These are phyloP conservation scores for Puccinia horiana DNA, from an alignment of 1,284 basidiomycete species.

Conservation along the genomic window DNA sequence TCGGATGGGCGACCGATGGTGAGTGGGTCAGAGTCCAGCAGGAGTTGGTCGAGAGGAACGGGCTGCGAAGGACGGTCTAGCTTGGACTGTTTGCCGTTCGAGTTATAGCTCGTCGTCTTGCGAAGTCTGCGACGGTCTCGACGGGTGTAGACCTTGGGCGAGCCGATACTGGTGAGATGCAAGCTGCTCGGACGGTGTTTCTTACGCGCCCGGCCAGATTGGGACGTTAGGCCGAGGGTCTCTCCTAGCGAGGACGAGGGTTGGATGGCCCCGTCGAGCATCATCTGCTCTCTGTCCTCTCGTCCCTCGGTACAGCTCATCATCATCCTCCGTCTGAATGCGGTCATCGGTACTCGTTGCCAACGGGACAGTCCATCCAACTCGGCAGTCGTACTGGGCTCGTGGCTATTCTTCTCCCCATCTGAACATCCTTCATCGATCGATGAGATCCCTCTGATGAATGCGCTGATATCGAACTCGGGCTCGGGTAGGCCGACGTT, in stretches of 20 bases:
- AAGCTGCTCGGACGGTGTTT: background rate
- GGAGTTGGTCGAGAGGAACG: background rate
- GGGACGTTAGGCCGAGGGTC: slow-evolving; percentile 18
- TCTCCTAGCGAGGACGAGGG: background rate
- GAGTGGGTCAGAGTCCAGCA: background rate
- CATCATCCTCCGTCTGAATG: slow-evolving; percentile 52
- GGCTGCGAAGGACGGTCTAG: background rate
- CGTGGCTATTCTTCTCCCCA: background rate
- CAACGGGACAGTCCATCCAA: slow-evolving; percentile 55
- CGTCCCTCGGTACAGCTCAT: background rate
- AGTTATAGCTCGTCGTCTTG: slow-evolving; percentile 17
- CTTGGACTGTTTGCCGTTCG: slow-evolving; percentile 24
- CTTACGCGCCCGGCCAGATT: background rate
- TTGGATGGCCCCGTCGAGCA: slow-evolving; percentile 34
- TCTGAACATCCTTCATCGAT: slow-evolving; percentile 30
- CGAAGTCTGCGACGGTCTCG: background rate
- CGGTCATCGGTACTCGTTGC: slow-evolving; percentile 56
- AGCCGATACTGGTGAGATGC: background rate
- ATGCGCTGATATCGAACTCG: slow-evolving; percentile 45
- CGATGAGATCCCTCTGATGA: slow-evolving; percentile 41
- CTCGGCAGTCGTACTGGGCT: background rate
- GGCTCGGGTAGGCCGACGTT: background rate
- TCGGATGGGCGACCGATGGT: background rate
- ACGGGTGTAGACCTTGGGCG: background rate
- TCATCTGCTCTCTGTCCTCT: background rate